Percentiles rank a stretch among this genome's conserved stretches.
Conservation (phyloP, 371 early-diverging fungal species). For the Mortierella sp. region DNA sequence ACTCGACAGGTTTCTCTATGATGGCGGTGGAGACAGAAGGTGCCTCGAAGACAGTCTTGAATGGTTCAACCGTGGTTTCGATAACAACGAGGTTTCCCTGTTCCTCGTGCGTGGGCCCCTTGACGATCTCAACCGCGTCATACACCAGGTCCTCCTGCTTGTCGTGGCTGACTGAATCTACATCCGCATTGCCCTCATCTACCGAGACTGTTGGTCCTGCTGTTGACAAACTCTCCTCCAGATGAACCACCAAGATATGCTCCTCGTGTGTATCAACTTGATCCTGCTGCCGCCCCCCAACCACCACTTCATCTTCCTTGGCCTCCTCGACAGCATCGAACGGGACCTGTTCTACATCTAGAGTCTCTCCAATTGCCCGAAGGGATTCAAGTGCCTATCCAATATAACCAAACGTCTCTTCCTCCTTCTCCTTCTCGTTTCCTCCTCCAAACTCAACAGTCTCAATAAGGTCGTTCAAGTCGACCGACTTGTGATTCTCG, state of each 20-base stretch:
- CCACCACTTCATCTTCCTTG: not conserved
- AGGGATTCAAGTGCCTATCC: not conserved
- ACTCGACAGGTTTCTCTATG: not conserved
- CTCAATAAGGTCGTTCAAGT: slow-evolving; percentile 29
- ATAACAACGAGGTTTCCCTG: not conserved
- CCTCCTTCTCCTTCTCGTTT: slow-evolving; percentile 8
- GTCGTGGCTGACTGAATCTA: not conserved
- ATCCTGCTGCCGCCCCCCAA: not conserved
- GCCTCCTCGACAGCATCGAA: not conserved
- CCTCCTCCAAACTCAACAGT: slow-evolving; percentile 22
- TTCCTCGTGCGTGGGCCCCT: not conserved
- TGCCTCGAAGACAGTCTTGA: not conserved
- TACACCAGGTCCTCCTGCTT: not conserved
- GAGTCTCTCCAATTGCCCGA: not conserved
- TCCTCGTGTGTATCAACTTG: not conserved
- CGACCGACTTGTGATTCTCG: slow-evolving; percentile 9
- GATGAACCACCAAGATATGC: not conserved
- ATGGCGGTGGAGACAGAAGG: not conserved
- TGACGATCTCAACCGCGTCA: too few species aligned
- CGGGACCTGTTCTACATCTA: not conserved
- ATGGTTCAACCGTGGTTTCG: not conserved
- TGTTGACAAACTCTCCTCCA: not conserved
- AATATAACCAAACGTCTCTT: not conserved
- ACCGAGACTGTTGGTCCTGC: not conserved
- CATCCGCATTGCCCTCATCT: not conserved